Base-by-base conservation (phyloP, 2,329 filamentous ascomycete species). In the Rhynchosporium agropyri region DNA sequence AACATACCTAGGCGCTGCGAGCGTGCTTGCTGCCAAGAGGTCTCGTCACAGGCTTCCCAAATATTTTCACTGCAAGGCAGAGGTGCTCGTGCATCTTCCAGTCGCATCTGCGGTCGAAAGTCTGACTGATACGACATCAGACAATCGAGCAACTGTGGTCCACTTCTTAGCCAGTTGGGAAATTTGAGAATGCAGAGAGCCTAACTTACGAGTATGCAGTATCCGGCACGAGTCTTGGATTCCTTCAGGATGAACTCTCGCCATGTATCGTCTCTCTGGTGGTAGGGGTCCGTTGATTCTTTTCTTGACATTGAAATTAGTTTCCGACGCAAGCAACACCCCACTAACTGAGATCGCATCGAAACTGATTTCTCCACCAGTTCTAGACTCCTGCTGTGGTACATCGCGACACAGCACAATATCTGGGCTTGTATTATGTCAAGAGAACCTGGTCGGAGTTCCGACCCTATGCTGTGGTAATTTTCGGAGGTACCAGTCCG, bases 61-160 rank as follows among this genome's bases (percentile, higher is more conserved):
- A 53, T 7, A 3, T 53, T 33, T n/a, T 53, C 50, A n/a, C 7
- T 3, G 15, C 15, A 53, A 28, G 50, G 50, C 20, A 53, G 33
- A 38, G 50, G 12, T 26, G 33, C 50, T 38, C 36, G 36, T n/a
- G 31, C n/a, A 20, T 53, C 50, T 40, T 53, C 50, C 50, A 53
- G 26, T 8, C 3, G 33, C 50, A 53, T 40, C 7, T 53, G 50
- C 20, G 50, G 50, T 10, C 50, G 31, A 26, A 53, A 40, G 50
- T 53, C 54, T 7, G 42, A 56, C 20, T 56, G 54, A 9, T 56
- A 46, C 20, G 54, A 36, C 54, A 56, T 45, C 20, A 56, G 29
- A 13, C 54, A 56, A 45, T 56, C 54, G 4, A 56, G 54, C 38
- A 7, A 56, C 54, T 56, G 38, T 15, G 3, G 28, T 6, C 9